Evolutionary conservation across 805 yeast genomes (phyloP).

Genomic region (Saccharomycopsis microspora): DNA sequence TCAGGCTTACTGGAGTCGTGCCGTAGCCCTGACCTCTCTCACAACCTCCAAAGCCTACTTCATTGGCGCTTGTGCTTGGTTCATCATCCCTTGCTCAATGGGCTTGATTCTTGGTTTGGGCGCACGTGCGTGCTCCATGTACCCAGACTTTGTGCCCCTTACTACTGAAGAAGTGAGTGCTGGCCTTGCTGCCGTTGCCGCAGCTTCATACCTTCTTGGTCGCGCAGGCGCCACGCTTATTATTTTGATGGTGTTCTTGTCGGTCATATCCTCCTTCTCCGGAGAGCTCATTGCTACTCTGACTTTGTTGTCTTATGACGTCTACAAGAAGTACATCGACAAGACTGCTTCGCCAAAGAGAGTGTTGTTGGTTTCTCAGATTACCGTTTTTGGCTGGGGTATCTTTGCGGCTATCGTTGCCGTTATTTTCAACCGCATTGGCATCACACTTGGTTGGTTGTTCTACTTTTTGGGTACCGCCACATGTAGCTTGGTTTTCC

Average conservation of each 20-base stretch:
- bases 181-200: constrained; percentile 32
- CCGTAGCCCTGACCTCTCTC: constrained; percentile 29
- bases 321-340: constrained; percentile 32
- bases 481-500: constrained; percentile 30
- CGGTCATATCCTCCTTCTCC: constrained; percentile 31
- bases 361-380: constrained; percentile 31
- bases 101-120: constrained; percentile 28
- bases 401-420: constrained; percentile 29
- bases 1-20: constrained; percentile 32
- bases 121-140: constrained; percentile 25
- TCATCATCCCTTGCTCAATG: constrained; percentile 28
- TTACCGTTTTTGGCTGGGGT: constrained; percentile 30
- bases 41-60: constrained; percentile 28
- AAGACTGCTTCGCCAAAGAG: constrained; percentile 31
- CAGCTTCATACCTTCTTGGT: constrained; percentile 31
- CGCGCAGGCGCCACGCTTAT: constrained; percentile 31
- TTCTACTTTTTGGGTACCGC: constrained; percentile 32
- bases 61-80: constrained; percentile 30
- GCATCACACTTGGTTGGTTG: constrained; percentile 28
- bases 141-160: constrained; percentile 26
- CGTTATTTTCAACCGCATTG: constrained; percentile 25
- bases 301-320: constrained; percentile 33
- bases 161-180: constrained; percentile 25
- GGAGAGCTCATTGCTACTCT: constrained; percentile 32
- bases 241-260: constrained; percentile 30